Conservation (phyloP, 2,329 filamentous ascomycete genomes). For the Diaporthe longicolla region DNA sequence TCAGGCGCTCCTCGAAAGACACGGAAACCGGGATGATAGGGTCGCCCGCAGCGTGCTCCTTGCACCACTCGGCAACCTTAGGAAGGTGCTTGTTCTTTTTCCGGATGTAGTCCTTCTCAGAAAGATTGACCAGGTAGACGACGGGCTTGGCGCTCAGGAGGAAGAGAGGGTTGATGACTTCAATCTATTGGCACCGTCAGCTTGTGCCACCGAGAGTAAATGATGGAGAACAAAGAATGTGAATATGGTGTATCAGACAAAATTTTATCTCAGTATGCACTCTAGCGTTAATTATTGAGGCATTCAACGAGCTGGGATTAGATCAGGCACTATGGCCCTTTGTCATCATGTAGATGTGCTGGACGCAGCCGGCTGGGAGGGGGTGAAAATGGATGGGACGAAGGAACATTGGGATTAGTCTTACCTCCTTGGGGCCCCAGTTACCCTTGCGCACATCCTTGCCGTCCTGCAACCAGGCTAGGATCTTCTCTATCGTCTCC, state of each 20-base stretch:
- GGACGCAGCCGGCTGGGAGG: neutral
- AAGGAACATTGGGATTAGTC: slow-evolving; percentile 50
- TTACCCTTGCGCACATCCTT: slow-evolving; percentile 94
- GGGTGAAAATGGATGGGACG: slow-evolving; percentile 45
- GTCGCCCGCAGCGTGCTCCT: slow-evolving; percentile 88
- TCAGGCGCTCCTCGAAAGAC: slow-evolving; percentile 91
- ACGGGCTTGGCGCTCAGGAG: slow-evolving; percentile 97
- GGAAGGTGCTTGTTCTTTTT: slow-evolving; percentile 99
- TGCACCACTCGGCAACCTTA: slow-evolving; percentile 95
- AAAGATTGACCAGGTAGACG: slow-evolving; percentile 96
- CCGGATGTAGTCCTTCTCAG: slow-evolving; percentile 95
- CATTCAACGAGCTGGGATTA: slow-evolving; percentile 99
- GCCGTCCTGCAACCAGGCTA: slow-evolving; percentile 85
- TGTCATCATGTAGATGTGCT: slow-evolving; percentile 82
- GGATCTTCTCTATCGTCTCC: slow-evolving; percentile 90
- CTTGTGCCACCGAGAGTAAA: slow-evolving; percentile 28
- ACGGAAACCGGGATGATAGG: slow-evolving; percentile 95
- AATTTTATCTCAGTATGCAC: slow-evolving; percentile 89
- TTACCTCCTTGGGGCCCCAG: slow-evolving; percentile 96
- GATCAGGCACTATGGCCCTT: slow-evolving; percentile 94
- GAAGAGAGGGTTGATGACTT: slow-evolving; percentile 96
- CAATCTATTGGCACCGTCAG: slow-evolving; percentile 75
- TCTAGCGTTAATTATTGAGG: slow-evolving; percentile 83
- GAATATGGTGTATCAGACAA: slow-evolving; percentile 70
- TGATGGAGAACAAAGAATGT: slow-evolving; percentile 38